Percentiles rank a stretch among this genome's conserved stretches.
Conservation (phyloP, 2,329 filamentous ascomycete genomes). For the Fusarium sp. region DNA sequence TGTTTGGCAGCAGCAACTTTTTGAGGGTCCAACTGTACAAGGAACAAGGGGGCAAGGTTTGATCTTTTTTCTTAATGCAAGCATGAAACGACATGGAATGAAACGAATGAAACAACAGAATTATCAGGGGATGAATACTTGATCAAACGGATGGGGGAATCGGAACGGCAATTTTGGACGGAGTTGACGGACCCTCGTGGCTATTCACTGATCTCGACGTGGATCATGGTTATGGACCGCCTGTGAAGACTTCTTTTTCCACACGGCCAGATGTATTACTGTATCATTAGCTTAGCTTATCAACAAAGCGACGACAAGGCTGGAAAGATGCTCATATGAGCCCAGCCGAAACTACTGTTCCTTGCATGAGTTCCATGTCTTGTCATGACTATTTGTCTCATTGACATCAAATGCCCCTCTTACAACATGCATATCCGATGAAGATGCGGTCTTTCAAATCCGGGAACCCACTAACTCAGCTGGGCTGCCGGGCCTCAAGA, state of each 20-base stretch:
- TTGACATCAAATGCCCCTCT: neutral
- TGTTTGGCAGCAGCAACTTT: conserved; percentile 39
- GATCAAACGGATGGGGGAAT: conserved; percentile 13
- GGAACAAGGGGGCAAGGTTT: conserved; percentile 25
- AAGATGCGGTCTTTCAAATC: neutral
- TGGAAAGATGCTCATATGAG: conserved; percentile 15
- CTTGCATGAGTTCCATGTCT: neutral
- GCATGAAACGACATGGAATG: conserved; percentile 44
- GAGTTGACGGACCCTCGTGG: conserved; percentile 43
- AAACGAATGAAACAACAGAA: conserved; percentile 41
- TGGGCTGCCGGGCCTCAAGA: neutral
- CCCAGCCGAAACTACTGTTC: neutral
- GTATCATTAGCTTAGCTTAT: conserved; percentile 43
- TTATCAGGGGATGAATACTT: conserved; percentile 7
- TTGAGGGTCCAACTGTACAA: conserved; percentile 38
- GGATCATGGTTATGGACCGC: conserved; percentile 34
- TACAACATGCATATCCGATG: neutral
- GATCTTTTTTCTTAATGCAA: conserved; percentile 31
- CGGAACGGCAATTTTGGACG: conserved; percentile 23
- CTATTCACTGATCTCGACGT: conserved; percentile 42
- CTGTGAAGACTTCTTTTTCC: conserved; percentile 24
- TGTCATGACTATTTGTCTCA: neutral
- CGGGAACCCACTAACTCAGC: neutral
- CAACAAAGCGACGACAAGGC: conserved; percentile 20
- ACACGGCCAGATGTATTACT: conserved; percentile 46